These are phyloP conservation scores for Plantago lanceolata DNA, from an alignment of 305 asterid genomes.

Conservation along the genomic window DNA sequence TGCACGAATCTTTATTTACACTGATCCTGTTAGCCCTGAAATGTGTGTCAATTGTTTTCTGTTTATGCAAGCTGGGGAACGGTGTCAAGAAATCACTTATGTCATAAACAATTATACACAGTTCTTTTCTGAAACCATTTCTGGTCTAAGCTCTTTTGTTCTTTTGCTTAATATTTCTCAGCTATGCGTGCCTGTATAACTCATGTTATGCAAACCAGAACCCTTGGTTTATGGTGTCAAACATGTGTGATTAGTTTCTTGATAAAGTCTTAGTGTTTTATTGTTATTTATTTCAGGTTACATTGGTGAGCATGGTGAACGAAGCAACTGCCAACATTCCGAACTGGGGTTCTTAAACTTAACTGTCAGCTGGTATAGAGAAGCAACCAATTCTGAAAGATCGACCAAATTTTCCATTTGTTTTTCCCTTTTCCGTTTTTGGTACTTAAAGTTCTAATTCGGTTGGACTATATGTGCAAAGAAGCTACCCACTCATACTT, in stretches of 20 bases:
- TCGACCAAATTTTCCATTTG: neutral
- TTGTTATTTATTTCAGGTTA: constrained; percentile 55
- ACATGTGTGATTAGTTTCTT: neutral
- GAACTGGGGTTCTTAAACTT: constrained; percentile 72
- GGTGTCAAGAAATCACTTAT: neutral
- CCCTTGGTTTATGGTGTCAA: neutral
- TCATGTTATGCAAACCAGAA: neutral
- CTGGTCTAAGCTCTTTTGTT: constrained; percentile 9
- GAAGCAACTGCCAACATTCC: constrained; percentile 88
- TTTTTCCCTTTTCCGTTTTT: neutral
- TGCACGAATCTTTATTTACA: neutral
- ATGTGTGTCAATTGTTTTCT: neutral
- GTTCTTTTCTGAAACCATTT: neutral
- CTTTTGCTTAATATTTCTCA: constrained; percentile 2
- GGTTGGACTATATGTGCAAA: neutral
- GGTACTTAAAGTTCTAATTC: neutral
- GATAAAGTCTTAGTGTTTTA: neutral
- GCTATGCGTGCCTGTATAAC: neutral
- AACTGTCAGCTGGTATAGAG: neutral
- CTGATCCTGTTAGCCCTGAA: neutral
- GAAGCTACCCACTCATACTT: neutral
- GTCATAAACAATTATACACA: no score
- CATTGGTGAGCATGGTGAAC: constrained; percentile 92
- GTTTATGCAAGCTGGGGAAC: neutral
- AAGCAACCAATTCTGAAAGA: neutral